These are phyloP conservation scores for Lentinula lateritia DNA, from an alignment of 768 basidiomycete species.

Conservation along the genomic window DNA sequence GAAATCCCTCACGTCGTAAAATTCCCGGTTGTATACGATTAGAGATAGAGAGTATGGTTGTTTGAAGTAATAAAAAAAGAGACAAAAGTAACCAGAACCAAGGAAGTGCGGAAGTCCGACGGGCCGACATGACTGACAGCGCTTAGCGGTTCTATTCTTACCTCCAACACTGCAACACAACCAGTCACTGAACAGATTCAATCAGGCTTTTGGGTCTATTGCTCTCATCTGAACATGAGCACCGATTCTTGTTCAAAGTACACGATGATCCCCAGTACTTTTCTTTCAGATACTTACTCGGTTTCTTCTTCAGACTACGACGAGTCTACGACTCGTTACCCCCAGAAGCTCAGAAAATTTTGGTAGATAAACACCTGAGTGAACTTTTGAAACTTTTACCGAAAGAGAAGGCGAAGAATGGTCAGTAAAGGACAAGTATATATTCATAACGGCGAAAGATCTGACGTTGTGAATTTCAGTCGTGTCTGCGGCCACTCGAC, in stretches of 20 bases:
- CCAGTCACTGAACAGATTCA: too few species aligned
- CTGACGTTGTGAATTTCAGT: constrained; percentile 16
- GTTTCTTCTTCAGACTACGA: constrained; percentile 33
- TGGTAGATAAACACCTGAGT: constrained; percentile 46
- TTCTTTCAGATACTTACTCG: neutral
- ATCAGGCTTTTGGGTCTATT: too few species aligned
- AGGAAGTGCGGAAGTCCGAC: too few species aligned
- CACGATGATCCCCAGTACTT: neutral
- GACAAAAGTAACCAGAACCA: too few species aligned
- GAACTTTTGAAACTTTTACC: constrained; percentile 42
- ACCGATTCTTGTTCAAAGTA: neutral
- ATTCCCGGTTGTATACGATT: neutral
- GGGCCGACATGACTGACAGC: too few species aligned
- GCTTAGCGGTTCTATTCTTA: too few species aligned
- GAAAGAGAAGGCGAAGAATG: constrained; percentile 29
- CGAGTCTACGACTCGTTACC: constrained; percentile 47
- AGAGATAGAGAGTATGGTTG: neutral
- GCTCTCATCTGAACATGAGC: neutral
- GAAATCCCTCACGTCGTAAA: neutral
- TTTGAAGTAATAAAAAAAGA: too few species aligned
- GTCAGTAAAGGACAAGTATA: constrained; percentile 13
- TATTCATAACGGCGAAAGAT: neutral
- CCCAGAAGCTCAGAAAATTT: constrained; percentile 39
- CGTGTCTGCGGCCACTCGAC: constrained; percentile 30
- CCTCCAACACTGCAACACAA: too few species aligned